A percentile compares a stretch with the other conserved stretches of the same genome.
These are phyloP conservation scores for Penicillium flavigenum DNA, from an alignment of 495 filamentous ascomycete genomes.

Conservation along the genomic window DNA sequence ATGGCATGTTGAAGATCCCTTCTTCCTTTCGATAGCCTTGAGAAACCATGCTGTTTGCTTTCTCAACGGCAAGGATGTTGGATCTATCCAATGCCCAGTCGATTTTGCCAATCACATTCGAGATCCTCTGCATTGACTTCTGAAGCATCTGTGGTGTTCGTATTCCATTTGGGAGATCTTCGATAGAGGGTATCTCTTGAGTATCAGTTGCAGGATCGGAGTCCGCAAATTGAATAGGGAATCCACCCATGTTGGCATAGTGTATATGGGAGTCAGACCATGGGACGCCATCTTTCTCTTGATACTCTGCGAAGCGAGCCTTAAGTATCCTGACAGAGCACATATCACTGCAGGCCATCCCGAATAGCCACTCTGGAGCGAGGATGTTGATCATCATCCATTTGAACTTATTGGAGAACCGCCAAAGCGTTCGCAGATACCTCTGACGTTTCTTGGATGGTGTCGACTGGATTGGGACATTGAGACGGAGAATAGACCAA, in stretches of 20 bases:
- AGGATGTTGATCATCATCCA: slow-evolving; percentile 7
- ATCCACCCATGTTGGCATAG: slow-evolving; percentile 8
- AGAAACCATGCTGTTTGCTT: not conserved
- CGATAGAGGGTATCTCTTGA: not conserved
- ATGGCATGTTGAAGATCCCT: not conserved
- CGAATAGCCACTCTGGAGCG: slow-evolving; percentile 2
- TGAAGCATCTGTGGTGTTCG: not conserved
- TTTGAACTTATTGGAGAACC: not conserved
- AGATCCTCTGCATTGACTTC: not conserved
- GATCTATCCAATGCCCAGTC: not conserved
- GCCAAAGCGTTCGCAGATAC: not conserved
- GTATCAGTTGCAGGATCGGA: not conserved
- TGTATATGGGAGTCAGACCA: slow-evolving; percentile 6
- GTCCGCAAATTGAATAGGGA: not conserved
- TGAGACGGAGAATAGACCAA: slow-evolving; percentile 6
- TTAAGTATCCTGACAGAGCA: slow-evolving; percentile 1
- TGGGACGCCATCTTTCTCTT: not conserved
- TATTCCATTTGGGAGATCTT: not conserved
- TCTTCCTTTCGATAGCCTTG: not conserved
- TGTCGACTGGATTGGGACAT: slow-evolving; percentile 1
- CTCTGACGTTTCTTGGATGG: not conserved
- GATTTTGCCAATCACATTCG: slow-evolving; percentile 1
- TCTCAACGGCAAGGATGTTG: not conserved
- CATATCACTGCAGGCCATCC: not conserved
- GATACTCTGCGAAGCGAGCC: not conserved